These are phyloP conservation scores for Aspergillus sp. DNA, from an alignment of 2,329 filamentous ascomycete species.

Conservation along the genomic window DNA sequence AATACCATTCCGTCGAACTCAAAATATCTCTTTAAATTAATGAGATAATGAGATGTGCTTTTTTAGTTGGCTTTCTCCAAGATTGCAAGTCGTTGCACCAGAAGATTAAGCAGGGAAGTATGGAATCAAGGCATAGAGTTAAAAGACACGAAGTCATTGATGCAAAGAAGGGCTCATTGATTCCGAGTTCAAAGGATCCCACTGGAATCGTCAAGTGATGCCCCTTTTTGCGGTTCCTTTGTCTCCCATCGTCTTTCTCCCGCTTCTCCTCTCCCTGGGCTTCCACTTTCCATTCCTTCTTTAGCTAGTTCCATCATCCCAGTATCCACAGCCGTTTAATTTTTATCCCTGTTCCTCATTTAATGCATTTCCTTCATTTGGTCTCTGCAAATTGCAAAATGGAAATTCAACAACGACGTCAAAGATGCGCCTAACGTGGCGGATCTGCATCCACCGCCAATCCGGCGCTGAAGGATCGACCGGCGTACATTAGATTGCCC, in stretches of 20 bases:
- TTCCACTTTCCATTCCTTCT: neutral
- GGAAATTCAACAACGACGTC: slow-evolving; percentile 7
- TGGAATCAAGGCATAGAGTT: neutral
- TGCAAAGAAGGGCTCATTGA: neutral
- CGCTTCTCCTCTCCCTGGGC: slow-evolving; percentile 1
- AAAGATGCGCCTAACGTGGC: slow-evolving; percentile 15
- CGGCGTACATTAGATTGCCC: slow-evolving; percentile 19
- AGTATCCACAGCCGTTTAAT: neutral
- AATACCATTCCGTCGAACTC: neutral
- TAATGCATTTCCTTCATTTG: neutral
- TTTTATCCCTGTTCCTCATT: neutral
- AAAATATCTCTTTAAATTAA: neutral
- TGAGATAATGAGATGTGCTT: neutral
- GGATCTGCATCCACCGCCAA: slow-evolving; percentile 13
- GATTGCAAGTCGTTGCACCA: neutral
- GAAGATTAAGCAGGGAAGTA: neutral
- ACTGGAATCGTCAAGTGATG: neutral
- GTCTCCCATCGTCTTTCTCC: neutral
- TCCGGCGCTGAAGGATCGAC: slow-evolving; percentile 19
- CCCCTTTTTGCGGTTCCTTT: neutral
- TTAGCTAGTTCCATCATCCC: neutral
- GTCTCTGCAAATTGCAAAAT: neutral
- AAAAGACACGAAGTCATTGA: neutral
- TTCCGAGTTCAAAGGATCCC: no score
- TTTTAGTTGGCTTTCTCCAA: neutral